These are phyloP conservation scores for Plectranthus barbatus DNA, from an alignment of 257 asterid genomes.

Conservation along the genomic window DNA sequence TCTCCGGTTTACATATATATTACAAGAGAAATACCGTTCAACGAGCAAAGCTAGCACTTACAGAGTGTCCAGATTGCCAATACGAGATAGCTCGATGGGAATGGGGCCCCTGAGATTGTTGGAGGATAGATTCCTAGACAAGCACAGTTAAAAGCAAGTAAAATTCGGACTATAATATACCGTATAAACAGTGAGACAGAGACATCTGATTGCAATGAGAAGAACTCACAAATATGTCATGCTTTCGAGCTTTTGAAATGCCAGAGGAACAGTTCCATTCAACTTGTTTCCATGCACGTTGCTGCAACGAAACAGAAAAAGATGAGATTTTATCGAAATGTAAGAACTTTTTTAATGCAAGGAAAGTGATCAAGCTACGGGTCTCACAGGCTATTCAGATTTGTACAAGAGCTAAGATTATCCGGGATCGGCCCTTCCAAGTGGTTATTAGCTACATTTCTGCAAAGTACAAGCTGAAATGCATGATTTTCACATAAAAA, in stretches of 20 bases:
- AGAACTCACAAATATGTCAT: slow-evolving; percentile 90
- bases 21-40: not conserved
- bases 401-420: slow-evolving; percentile 88
- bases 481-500: not conserved
- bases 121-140: slow-evolving; percentile 67
- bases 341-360: not conserved
- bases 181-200: not conserved
- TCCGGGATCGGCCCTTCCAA: slow-evolving; percentile 81
- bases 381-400: slow-evolving; percentile 94
- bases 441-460: slow-evolving; percentile 82
- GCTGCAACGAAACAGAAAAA: slow-evolving; percentile 27
- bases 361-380: not conserved
- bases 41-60: slow-evolving; percentile 33
- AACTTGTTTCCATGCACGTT: slow-evolving; percentile 76
- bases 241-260: slow-evolving; percentile 78
- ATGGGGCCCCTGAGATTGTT: slow-evolving; percentile 66
- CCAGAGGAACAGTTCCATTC: slow-evolving; percentile 68
- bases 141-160: not conserved
- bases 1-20: not conserved
- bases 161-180: not conserved
- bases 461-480: slow-evolving; percentile 23
- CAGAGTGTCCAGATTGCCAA: slow-evolving; percentile 92
- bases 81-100: slow-evolving; percentile 85
- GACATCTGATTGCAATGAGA: not conserved
- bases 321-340: not conserved